These are phyloP conservation scores for Kodamaea derodonti DNA, from an alignment of 1,139 yeast species.

Conservation along the genomic window DNA sequence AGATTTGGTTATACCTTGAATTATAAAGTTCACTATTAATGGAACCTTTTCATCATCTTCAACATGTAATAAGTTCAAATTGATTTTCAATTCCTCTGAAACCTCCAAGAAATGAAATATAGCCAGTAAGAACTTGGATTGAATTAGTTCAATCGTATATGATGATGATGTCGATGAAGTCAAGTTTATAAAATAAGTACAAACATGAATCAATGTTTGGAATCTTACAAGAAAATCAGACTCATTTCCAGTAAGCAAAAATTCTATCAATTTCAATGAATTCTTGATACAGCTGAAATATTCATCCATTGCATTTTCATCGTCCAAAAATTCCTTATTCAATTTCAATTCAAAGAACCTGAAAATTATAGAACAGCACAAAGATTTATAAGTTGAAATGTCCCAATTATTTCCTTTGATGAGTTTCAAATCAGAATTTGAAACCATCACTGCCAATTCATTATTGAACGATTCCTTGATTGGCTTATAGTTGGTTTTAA, in stretches of 20 bases:
- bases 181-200: conserved; percentile 18
- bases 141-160: conserved; percentile 27
- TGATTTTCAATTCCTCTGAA: conserved; percentile 29
- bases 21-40: conserved; percentile 30
- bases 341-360: conserved; percentile 39
- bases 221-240: conserved; percentile 42
- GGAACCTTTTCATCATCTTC: conserved; percentile 33
- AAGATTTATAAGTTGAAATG: conserved; percentile 59
- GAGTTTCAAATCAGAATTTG: conserved; percentile 32
- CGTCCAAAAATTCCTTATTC: conserved; percentile 18
- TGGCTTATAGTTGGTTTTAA: conserved; percentile 39
- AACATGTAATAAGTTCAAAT: conserved; percentile 29
- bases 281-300: conserved; percentile 27
- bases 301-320: conserved; percentile 16
- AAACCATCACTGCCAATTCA: conserved; percentile 55
- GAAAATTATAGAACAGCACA: conserved; percentile 45
- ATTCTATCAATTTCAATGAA: conserved; percentile 39
- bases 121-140: conserved; percentile 26
- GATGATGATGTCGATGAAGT: conserved; percentile 11
- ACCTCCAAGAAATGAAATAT: conserved; percentile 30
- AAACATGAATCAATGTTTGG: conserved; percentile 23
- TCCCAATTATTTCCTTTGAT: conserved; percentile 45
- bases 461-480: conserved; percentile 46
- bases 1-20: conserved; percentile 35
- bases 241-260: conserved; percentile 56